Evolutionary conservation across 2,329 filamentous ascomycete species (phyloP).

Genomic region (Gremmenia infestans): DNA sequence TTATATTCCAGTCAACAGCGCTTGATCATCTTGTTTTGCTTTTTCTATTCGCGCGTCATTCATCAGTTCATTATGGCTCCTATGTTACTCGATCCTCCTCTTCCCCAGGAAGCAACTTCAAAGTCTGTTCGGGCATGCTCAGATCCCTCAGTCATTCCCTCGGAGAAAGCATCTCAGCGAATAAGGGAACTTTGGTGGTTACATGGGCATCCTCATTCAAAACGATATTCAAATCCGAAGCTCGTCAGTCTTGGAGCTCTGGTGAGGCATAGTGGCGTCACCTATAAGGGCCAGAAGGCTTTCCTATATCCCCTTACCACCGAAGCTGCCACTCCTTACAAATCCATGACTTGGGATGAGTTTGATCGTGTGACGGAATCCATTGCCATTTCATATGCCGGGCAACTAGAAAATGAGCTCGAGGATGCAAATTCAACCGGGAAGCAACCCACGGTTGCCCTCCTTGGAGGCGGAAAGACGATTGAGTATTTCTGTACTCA

Average conservation of each 20-base stretch:
- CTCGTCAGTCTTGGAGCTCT: constrained; percentile 29
- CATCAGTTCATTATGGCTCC: constrained; percentile 13
- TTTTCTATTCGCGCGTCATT: not conserved
- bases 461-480: constrained; percentile 27
- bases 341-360: constrained; percentile 27
- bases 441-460: constrained; percentile 29
- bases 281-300: constrained; percentile 23
- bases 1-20: not conserved
- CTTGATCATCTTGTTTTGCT: not conserved
- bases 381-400: constrained; percentile 24
- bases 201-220: constrained; percentile 30
- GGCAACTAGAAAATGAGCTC: constrained; percentile 22
- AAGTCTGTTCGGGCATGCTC: constrained; percentile 19
- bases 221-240: constrained; percentile 27
- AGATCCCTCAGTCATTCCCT: constrained; percentile 26
- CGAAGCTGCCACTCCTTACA: constrained; percentile 17
- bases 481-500: constrained; percentile 30
- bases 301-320: constrained; percentile 25
- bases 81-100: constrained; percentile 16
- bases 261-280: constrained; percentile 23
- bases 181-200: constrained; percentile 29
- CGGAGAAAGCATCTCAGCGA: constrained; percentile 20
- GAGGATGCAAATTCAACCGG: constrained; percentile 18
- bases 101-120: not conserved
- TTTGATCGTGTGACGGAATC: constrained; percentile 25